Base-by-base conservation (phyloP, 1,284 basidiomycete species). In the Limonomyces culmigenus region DNA sequence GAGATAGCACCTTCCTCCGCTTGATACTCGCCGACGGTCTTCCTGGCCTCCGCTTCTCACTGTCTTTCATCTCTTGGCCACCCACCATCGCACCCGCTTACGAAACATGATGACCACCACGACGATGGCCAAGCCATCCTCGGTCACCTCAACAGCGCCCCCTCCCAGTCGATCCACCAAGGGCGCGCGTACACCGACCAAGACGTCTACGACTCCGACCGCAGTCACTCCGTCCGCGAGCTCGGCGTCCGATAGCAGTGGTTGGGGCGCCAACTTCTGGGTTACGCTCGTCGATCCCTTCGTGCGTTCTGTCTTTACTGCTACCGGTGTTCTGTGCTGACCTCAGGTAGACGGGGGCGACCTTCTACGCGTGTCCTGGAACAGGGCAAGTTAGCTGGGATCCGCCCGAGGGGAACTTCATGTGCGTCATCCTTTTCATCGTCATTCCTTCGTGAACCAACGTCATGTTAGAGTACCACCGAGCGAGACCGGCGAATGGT, bases 361-460 rank as follows among this genome's bases (percentile, higher is more conserved):
- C 78, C 16, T 95, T 95, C 60, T 96, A 80, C 54, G 89, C 89
- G 14, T 92, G 88, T 55, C 91, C 91, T 29, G 74, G 86, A 0
- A 84, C 85, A 14, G 89, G 89, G 10, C 75, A 92, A 51, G 87
- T 89, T 40, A 81, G 79, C 48, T 95, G 89, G 89, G 81, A 88
- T 48, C 74, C 87, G 3, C 88, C 88, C 3, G 67, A 77, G n/a
- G 86, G 88, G 12, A 78, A 83, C 36, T 88, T 89, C 52, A 77
- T 92, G 80, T 84, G 51, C 53, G 74, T 16, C 34, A 23, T 36
- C n/a, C n/a, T n/a, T n/a, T n/a, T n/a, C n/a, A 39, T 44, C 47
- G 40, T 42, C 17, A 44, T 47, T n/a, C 13, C 29, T 34, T 14
- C 12, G 11, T 19, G 5, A 25, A 33, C 15, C 30, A 38, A 46